phyloP scores from a whole-genome alignment of 345 rosid species.

The Turritis glabra region DNA sequence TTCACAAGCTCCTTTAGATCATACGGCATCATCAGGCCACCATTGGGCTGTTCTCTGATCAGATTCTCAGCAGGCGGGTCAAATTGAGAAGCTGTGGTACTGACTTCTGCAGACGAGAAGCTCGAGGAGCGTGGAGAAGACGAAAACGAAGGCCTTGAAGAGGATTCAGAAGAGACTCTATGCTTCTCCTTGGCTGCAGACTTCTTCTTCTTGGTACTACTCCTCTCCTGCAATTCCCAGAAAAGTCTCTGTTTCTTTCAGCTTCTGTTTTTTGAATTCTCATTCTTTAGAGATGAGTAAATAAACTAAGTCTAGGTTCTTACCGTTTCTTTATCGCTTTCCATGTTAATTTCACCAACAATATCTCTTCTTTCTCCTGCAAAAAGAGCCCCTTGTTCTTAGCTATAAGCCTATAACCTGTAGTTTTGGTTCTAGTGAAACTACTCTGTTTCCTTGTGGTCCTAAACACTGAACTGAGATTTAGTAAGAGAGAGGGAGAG shows the following conservation, averaged over 20 bases:
- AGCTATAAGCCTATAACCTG: constrained; percentile 12
- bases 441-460: constrained; percentile 22
- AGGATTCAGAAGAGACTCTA: constrained; percentile 67
- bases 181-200: constrained; percentile 49
- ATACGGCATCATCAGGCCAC: constrained; percentile 34
- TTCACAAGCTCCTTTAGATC: constrained; percentile 61
- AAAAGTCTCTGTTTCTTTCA: constrained; percentile 8
- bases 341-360: constrained; percentile 40
- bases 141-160: constrained; percentile 62
- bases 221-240: constrained; percentile 56
- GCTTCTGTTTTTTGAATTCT: neutral
- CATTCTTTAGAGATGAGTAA: neutral
- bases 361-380: constrained; percentile 53
- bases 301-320: constrained; percentile 21
- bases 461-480: constrained; percentile 25
- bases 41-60: constrained; percentile 40
- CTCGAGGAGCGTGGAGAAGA: constrained; percentile 79
- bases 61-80: constrained; percentile 45
- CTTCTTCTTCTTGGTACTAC: constrained; percentile 40
- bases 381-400: constrained; percentile 11
- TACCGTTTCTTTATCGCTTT: constrained; percentile 49
- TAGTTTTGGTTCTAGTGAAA: constrained; percentile 25
- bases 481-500: constrained; percentile 17
- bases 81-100: constrained; percentile 46
- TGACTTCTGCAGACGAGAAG: constrained; percentile 63